phyloP scores from a whole-genome alignment of 192 early-diverging fungal genomes.

The Coemansia sp. region DNA sequence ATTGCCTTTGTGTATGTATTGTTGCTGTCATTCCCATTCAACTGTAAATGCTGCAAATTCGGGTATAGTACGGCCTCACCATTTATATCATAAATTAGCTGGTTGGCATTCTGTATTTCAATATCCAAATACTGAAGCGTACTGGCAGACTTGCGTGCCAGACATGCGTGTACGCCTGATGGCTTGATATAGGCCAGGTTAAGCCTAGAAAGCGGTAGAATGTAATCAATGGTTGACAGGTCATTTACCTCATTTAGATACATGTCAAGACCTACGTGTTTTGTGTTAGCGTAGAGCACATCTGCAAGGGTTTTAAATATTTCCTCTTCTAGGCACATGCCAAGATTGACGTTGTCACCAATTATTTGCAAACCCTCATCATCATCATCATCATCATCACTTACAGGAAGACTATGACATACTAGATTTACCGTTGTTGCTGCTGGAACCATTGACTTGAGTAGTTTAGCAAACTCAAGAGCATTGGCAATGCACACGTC shows the following conservation, averaged over 20 bases:
- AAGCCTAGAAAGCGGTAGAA: background rate
- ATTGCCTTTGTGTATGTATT: too few relatives aligned
- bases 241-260: background rate
- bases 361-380: background rate
- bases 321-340: too few relatives aligned
- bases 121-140: background rate
- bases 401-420: background rate
- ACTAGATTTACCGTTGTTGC: background rate
- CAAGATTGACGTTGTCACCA: background rate
- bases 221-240: background rate
- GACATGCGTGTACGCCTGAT: background rate
- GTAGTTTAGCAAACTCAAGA: background rate
- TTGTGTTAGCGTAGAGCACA: background rate
- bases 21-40: background rate
- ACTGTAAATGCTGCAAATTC: background rate
- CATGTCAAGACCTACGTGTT: too few relatives aligned
- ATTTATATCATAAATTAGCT: background rate
- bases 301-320: background rate
- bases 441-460: background rate
- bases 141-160: background rate
- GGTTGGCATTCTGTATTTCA: background rate
- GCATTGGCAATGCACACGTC: background rate
- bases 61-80: background rate
- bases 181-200: background rate
- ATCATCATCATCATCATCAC: background rate